phyloP scores from a whole-genome alignment of 345 rosid species.

The Lenwebbia sp. region DNA sequence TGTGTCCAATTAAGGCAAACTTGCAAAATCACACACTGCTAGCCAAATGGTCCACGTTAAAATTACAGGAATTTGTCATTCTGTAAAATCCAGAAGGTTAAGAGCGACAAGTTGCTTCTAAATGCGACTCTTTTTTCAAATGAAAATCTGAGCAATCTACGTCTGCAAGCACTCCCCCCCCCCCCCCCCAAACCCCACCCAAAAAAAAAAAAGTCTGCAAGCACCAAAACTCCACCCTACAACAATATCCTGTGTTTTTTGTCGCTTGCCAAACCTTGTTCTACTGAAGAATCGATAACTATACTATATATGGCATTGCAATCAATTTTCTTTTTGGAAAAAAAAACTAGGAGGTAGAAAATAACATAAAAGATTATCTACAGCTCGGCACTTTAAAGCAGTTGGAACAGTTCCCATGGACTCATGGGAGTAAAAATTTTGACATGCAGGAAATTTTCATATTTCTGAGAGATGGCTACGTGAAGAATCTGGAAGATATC shows the following conservation, averaged over 20 bases:
- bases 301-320: not conserved
- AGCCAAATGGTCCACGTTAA: not conserved
- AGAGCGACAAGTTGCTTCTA: not conserved
- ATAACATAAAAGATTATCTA: not conserved
- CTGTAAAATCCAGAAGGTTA: not conserved
- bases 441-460: not conserved
- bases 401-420: not conserved
- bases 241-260: not conserved
- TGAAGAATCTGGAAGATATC: not conserved
- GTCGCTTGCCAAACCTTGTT: not conserved
- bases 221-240: not conserved
- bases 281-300: not conserved
- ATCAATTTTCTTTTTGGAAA: not conserved
- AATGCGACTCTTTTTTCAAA: not conserved
- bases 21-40: not conserved
- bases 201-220: no score
- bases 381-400: not conserved
- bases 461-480: not conserved
- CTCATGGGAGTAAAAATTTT: not conserved
- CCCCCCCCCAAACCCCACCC: no score
- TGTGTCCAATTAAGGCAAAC: not conserved
- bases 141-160: not conserved
- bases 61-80: not conserved
- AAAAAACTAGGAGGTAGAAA: not conserved
- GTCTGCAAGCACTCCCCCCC: no score